phyloP scores from a whole-genome alignment of 2,329 filamentous ascomycete genomes.

The Colletotrichum godetiae region DNA sequence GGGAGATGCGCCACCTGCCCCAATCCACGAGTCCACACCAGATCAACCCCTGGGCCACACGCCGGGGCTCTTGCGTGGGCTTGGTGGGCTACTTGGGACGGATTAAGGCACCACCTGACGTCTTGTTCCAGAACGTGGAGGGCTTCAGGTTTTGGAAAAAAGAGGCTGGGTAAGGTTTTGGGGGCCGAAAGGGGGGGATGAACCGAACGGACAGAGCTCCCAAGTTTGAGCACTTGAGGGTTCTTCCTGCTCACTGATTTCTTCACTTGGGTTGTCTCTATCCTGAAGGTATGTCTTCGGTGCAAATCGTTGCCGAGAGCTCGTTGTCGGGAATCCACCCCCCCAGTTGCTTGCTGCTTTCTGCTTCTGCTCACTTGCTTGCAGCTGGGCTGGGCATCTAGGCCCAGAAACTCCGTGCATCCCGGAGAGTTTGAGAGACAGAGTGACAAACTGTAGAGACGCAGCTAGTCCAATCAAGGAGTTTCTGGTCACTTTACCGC shows the following conservation, averaged over 20 bases:
- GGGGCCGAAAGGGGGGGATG: neutral
- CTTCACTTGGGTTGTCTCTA: too few relatives aligned
- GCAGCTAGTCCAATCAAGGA: neutral
- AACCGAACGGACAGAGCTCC: neutral
- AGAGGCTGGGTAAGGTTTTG: neutral
- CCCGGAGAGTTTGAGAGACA: neutral
- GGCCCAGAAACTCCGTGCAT: neutral
- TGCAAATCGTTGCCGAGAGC: too few relatives aligned
- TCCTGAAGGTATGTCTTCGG: too few relatives aligned
- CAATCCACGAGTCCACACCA: constrained; percentile 10
- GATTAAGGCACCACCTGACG: constrained; percentile 23
- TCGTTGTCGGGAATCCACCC: too few relatives aligned
- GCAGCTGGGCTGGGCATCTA: neutral
- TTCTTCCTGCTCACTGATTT: neutral
- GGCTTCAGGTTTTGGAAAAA: constrained; percentile 2
- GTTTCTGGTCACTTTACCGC: neutral
- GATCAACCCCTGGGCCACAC: constrained; percentile 1
- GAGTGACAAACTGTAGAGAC: neutral
- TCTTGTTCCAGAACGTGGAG: constrained; percentile 9
- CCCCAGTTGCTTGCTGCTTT: too few relatives aligned
- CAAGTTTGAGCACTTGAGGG: neutral
- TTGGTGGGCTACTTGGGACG: constrained; percentile 16
- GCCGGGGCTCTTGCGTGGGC: constrained; percentile 5
- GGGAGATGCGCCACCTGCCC: constrained; percentile 23
- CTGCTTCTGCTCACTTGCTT: neutral